Percentiles rank a stretch among this genome's conserved stretches.
Conservation (phyloP, 805 yeast species). For the Hanseniaspora meyeri region DNA sequence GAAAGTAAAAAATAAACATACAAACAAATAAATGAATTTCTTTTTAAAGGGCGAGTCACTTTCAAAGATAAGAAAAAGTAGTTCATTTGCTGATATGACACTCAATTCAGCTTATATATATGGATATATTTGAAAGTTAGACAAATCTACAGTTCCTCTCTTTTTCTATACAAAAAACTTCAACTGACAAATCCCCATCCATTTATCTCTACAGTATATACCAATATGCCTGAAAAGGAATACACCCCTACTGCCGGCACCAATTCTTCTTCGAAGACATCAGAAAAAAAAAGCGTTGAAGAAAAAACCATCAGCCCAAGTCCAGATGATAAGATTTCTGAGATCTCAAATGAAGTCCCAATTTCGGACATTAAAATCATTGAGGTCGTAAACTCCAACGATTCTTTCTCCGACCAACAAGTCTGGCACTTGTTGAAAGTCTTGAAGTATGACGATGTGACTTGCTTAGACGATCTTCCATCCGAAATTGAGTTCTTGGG, state of each 20-base stretch:
- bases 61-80: no score
- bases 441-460: slow-evolving; percentile 14
- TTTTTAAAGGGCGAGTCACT: no score
- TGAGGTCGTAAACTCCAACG: not conserved
- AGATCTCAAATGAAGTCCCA: not conserved
- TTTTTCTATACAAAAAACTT: no score
- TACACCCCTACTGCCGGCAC: not conserved
- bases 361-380: not conserved
- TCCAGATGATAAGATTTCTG: not conserved
- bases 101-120: no score
- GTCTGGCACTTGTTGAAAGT: slow-evolving; percentile 12
- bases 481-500: slow-evolving; percentile 29
- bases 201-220: not conserved
- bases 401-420: slow-evolving; percentile 9
- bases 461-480: slow-evolving; percentile 16
- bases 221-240: not conserved
- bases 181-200: no score
- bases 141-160: no score
- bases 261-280: not conserved
- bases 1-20: no score
- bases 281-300: not conserved
- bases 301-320: not conserved
- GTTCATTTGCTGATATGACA: no score
- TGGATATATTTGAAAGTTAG: no score
- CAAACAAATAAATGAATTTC: no score